Evolutionary conservation across 352 stramenopile species (phyloP).

Genomic region (Phytophthora quininea): DNA sequence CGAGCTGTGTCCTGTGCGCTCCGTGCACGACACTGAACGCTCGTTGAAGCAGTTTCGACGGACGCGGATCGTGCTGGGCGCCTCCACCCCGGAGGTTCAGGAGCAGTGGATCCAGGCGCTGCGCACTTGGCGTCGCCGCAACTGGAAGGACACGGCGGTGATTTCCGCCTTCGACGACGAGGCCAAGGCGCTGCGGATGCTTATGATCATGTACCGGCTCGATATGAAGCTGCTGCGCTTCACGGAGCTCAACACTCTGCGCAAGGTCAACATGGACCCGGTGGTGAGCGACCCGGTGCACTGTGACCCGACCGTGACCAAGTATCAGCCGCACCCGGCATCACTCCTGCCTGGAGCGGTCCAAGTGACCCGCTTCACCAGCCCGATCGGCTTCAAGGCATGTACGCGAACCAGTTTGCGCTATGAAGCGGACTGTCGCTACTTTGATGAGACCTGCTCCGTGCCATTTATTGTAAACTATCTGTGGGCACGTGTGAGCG

Average conservation of each 20-base stretch:
- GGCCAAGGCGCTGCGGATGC: slow-evolving; percentile 59
- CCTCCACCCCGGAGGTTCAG: slow-evolving; percentile 50
- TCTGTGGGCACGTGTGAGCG: slow-evolving; percentile 17
- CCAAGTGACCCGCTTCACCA: slow-evolving; percentile 41
- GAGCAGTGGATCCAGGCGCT: slow-evolving; percentile 72
- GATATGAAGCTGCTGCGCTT: slow-evolving; percentile 66
- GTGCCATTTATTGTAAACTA: slow-evolving; percentile 19
- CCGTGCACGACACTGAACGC: slow-evolving; percentile 75
- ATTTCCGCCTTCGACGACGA: slow-evolving; percentile 73
- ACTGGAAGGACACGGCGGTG: slow-evolving; percentile 74
- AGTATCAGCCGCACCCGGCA: slow-evolving; percentile 25
- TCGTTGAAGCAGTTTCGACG: slow-evolving; percentile 70
- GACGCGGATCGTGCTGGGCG: slow-evolving; percentile 60
- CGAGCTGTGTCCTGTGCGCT: slow-evolving; percentile 76
- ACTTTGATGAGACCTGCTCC: slow-evolving; percentile 1
- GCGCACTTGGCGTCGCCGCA: slow-evolving; percentile 76
- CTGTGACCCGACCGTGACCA: slow-evolving; percentile 9
- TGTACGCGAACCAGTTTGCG: slow-evolving; percentile 38
- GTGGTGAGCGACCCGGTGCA: slow-evolving; percentile 17
- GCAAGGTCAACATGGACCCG: slow-evolving; percentile 42
- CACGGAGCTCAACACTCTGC: slow-evolving; percentile 44
- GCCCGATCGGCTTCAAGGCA: slow-evolving; percentile 34
- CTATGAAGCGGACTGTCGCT: slow-evolving; percentile 10
- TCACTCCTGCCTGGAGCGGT: slow-evolving; percentile 23
- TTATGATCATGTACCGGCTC: slow-evolving; percentile 73